A percentile compares a stretch with the other conserved stretches of the same genome.
phyloP scores from a whole-genome alignment of 352 stramenopile genomes.

The Phytopythium chamaehyphon region DNA sequence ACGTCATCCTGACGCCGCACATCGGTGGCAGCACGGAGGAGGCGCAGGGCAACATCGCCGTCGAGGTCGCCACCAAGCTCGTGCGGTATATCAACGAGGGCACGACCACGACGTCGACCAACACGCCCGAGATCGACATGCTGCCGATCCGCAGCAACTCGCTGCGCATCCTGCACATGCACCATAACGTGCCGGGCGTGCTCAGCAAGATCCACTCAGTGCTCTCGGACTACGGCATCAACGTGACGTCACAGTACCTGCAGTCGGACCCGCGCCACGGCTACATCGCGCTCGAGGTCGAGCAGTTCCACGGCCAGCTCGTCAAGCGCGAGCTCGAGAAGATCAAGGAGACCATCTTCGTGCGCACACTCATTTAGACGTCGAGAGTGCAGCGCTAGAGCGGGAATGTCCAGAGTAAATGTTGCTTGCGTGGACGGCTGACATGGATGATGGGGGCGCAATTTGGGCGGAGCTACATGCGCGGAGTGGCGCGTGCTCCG shows the following conservation, averaged over 20 bases:
- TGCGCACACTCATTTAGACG: constrained; percentile 69
- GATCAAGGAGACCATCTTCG: constrained; percentile 86
- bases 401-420: neutral
- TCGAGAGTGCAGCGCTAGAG: neutral
- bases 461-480: no score
- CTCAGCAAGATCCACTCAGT: constrained; percentile 85
- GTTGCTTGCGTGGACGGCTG: neutral
- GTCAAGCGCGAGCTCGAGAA: constrained; percentile 76
- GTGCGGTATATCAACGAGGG: constrained; percentile 82
- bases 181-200: constrained; percentile 83
- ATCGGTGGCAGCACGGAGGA: constrained; percentile 95
- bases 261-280: constrained; percentile 76
- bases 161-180: constrained; percentile 85
- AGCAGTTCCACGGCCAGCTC: constrained; percentile 79
- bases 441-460: neutral
- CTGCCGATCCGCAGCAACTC: constrained; percentile 64
- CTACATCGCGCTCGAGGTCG: constrained; percentile 81
- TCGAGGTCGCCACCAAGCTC: constrained; percentile 76
- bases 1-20: constrained; percentile 94
- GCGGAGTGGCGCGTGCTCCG: no score
- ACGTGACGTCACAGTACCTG: constrained; percentile 83
- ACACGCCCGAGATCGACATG: constrained; percentile 83
- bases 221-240: constrained; percentile 79
- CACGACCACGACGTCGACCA: constrained; percentile 73
- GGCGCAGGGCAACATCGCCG: constrained; percentile 90